Conservation (phyloP, 192 early-diverging fungal species). For the Glomus cerebriforme region DNA sequence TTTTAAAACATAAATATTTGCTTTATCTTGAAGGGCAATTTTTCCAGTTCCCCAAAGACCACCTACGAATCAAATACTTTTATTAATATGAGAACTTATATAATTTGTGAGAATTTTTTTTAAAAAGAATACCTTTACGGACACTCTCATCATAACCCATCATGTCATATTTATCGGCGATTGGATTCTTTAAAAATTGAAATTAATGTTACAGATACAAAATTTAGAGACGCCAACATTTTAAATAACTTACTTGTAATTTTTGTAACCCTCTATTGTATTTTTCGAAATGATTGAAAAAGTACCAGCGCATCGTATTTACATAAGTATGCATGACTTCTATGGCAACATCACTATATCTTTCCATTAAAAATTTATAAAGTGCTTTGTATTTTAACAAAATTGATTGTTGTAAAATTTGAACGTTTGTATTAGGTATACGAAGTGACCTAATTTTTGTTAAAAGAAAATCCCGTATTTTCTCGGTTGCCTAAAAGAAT, state of each 20-base stretch:
- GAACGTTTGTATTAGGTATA: constrained; percentile 89
- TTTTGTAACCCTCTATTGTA: constrained; percentile 77
- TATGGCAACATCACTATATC: constrained; percentile 81
- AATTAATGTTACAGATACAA: not conserved
- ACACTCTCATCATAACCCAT: constrained; percentile 83
- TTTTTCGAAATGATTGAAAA: constrained; percentile 85
- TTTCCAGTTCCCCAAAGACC: constrained; percentile 72
- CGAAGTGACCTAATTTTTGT: constrained; percentile 84
- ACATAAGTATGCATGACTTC: constrained; percentile 90
- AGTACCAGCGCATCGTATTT: constrained; percentile 83
- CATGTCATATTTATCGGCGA: constrained; percentile 83
- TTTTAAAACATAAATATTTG: constrained; percentile 83
- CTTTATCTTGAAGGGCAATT: constrained; percentile 72
- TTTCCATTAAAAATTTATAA: constrained; percentile 87
- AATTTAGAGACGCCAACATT: not conserved
- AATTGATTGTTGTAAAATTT: constrained; percentile 89
- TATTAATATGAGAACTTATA: not conserved
- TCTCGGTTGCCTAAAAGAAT: constrained; percentile 67
- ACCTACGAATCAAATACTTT: not conserved
- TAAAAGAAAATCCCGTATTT: constrained; percentile 86
- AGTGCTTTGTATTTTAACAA: constrained; percentile 92
- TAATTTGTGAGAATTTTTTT: not conserved
- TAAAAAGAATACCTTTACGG: constrained; percentile 55
- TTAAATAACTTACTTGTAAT: constrained; percentile 61
- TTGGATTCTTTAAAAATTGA: constrained; percentile 46